phyloP scores from a whole-genome alignment of 2,329 filamentous ascomycete species.

The Coniella lustricola region DNA sequence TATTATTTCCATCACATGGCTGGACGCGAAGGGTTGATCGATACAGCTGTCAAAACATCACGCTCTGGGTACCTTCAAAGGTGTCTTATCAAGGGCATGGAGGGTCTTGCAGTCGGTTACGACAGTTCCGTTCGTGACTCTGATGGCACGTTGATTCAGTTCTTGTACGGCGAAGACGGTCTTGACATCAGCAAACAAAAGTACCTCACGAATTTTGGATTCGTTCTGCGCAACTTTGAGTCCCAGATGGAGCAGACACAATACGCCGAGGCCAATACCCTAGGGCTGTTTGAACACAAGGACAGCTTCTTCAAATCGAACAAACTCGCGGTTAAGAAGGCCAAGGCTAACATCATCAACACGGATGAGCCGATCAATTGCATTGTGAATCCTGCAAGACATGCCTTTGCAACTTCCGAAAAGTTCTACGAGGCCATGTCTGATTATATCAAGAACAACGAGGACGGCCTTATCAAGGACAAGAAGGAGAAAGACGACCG shows the following conservation, averaged over 20 bases:
- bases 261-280: conserved; percentile 45
- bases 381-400: conserved; percentile 66
- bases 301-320: conserved; percentile 65
- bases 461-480: conserved; percentile 49
- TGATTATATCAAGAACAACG: conserved; percentile 74
- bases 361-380: conserved; percentile 70
- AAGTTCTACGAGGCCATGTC: conserved; percentile 67
- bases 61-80: conserved; percentile 93
- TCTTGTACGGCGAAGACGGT: conserved; percentile 94
- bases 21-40: conserved; percentile 93
- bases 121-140: conserved; percentile 91
- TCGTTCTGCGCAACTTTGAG: conserved; percentile 77
- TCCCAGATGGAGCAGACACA: conserved; percentile 73
- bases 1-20: conserved; percentile 99
- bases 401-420: conserved; percentile 84
- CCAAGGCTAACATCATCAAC: conserved; percentile 47
- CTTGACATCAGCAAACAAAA: conserved; percentile 91
- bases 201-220: conserved; percentile 83
- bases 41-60: conserved; percentile 97
- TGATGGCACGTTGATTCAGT: conserved; percentile 89
- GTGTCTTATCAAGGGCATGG: conserved; percentile 98
- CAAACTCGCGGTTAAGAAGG: conserved; percentile 73
- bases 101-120: conserved; percentile 85
- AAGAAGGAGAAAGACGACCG: conserved; percentile 34
- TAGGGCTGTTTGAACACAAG: conserved; percentile 43